Conservation (phyloP, 441 rosid genomes). For the Corymbia calophylla region DNA sequence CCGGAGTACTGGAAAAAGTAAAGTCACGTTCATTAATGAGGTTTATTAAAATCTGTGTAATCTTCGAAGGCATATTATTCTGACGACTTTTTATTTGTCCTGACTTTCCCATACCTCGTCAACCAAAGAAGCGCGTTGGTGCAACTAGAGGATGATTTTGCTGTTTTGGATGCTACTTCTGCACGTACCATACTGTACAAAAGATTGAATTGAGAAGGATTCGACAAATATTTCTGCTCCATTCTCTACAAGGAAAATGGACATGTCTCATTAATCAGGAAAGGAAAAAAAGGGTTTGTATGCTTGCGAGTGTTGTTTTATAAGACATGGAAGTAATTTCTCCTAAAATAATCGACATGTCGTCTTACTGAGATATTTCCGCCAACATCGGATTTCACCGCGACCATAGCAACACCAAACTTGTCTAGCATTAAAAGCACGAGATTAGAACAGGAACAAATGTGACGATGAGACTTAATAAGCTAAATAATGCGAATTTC, state of each 20-base stretch:
- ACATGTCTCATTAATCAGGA: neutral
- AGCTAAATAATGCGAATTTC: neutral
- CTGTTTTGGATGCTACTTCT: neutral
- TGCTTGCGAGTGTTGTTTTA: neutral
- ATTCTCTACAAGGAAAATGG: neutral
- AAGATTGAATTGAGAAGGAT: neutral
- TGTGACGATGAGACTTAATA: neutral
- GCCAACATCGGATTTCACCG: neutral
- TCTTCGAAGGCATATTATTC: neutral
- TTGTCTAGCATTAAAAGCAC: neutral
- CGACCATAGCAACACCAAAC: neutral
- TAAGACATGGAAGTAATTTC: neutral
- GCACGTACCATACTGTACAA: neutral
- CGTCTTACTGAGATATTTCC: neutral
- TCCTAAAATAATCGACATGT: neutral
- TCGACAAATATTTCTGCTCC: neutral
- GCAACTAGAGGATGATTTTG: neutral
- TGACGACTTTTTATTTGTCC: too few relatives aligned
- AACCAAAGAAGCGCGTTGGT: neutral
- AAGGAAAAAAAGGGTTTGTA: neutral
- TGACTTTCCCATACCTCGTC: neutral
- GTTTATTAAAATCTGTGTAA: neutral
- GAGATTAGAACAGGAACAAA: neutral
- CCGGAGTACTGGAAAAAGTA: neutral
- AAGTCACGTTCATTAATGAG: neutral